These are phyloP conservation scores for Nigrospora sphaerica DNA, from an alignment of 2,329 filamentous ascomycete species.

Conservation along the genomic window DNA sequence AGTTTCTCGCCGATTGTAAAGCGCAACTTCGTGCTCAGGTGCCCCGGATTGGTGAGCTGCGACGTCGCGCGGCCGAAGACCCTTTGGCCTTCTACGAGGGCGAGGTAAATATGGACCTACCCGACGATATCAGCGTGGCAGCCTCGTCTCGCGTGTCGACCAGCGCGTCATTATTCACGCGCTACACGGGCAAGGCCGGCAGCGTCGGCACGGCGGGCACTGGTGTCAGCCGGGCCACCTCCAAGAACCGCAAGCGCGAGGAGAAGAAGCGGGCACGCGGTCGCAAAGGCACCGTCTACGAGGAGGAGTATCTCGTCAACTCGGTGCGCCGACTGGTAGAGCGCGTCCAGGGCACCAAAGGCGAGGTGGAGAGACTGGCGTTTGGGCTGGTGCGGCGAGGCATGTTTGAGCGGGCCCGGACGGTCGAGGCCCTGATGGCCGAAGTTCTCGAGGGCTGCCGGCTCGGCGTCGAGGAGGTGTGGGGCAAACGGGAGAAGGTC, in stretches of 20 bases:
- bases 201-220: constrained; percentile 64
- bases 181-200: constrained; percentile 69
- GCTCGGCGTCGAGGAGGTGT: constrained; percentile 65
- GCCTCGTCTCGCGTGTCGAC: constrained; percentile 75
- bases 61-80: constrained; percentile 73
- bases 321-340: constrained; percentile 78
- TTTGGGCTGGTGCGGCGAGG: constrained; percentile 69
- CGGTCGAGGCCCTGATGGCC: constrained; percentile 65
- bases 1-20: constrained; percentile 90
- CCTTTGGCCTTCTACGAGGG: constrained; percentile 86
- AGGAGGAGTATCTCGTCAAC: constrained; percentile 94
- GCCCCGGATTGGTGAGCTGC: constrained; percentile 76
- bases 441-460: constrained; percentile 68
- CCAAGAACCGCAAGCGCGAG: constrained; percentile 81
- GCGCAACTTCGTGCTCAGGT: constrained; percentile 77
- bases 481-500: constrained; percentile 23
- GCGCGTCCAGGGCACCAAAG: constrained; percentile 64
- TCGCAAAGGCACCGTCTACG: constrained; percentile 95
- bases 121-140: constrained; percentile 88
- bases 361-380: constrained; percentile 68
- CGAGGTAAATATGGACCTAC: constrained; percentile 64
- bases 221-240: constrained; percentile 69
- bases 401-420: constrained; percentile 82
- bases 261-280: constrained; percentile 92
- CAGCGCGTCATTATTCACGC: constrained; percentile 81